Evolutionary conservation across 352 stramenopile species (phyloP), one percentile per base, ranked within the genome.

Genomic region (Phytopythium cucurbitacearum): DNA sequence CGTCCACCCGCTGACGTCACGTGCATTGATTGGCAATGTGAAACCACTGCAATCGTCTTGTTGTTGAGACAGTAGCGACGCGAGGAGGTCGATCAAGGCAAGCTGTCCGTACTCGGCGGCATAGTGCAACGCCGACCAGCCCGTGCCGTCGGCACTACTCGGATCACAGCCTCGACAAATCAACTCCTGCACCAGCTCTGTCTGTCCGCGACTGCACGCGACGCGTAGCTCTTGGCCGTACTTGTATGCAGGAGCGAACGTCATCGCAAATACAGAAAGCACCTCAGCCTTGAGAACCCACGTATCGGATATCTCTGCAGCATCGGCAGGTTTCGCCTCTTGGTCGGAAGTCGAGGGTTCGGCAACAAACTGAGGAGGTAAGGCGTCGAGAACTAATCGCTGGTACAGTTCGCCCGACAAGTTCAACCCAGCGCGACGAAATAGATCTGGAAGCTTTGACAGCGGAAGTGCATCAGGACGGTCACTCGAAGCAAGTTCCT

Each of bases 221-320:
- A 85, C 40, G 2, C 81, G 74, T 2, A 91, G 60, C 12, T 87
- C 67, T 40, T 91, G 74, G 0, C 81, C 78, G 40, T 72, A 89
- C 53, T 89, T 89, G 62, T 85, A 87, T 3, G 76, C 76, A 4
- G 81, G 81, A 0, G 81, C 74, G 52, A 87, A 89, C 12, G 85
- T 54, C 1, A 75, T 45, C 9, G 77, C 71, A 50, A 88, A 91
- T 2, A 86, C 38, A 28, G 76, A 87, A 1, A 89, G 48, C 28
- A 87, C 64, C 43, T 76, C 73, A 32, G 65, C 52, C 8, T 57
- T 55, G 4, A 45, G 56, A 35, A 75, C 59, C 51, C 56, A 48
- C 21, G n/a, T 49, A 5, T 54, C 3, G 54, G 36, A 7, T 16
- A 5, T 3, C 7, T 9, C 1, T 3, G 6, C 16, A 15, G 3